Base-by-base conservation (phyloP, 2,329 filamentous ascomycete species). In the Phaeosphaeria sp. region DNA sequence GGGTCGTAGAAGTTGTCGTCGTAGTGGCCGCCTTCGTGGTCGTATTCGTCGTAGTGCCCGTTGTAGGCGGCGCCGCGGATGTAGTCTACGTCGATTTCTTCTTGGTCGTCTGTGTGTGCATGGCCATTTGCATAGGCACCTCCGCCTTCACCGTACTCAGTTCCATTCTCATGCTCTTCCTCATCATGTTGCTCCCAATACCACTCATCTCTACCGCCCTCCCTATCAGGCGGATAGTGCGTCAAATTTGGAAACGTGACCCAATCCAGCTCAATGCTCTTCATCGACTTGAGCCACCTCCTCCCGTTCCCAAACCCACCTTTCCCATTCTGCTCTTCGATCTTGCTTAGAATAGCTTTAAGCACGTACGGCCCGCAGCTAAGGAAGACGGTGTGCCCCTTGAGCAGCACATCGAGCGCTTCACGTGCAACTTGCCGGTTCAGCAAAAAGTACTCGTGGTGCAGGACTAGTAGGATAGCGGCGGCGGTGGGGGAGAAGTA, bases 351-450 rank as follows among this genome's bases (percentile, higher is more conserved):
- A 1, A 76, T 55, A 0, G 67, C 55, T 25, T 72, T 73, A n/a
- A 77, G 60, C 2, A 77, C 70, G 36, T 71, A 77, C 0, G 74
- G 73, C 0, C 74, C 74, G 54, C 73, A 74, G 55, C 72, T 73
- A n/a, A 76, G 61, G 45, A 68, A 72, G 6, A 74, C 64, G 4
- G 61, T 73, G 33, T 76, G 74, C 43, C 69, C 60, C 49, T 77
- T 75, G 60, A 75, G 68, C 18, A 77, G 69, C 0, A 67, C 56
- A 46, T 76, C 67, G 47, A 76, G 73, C 7, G 74, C 74, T 61
- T 77, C 74, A 47, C 61, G 61, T 6, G 73, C 73, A 47, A 76
- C 57, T 57, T 75, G 73, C 18, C 67, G 74, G 50, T 72, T 74
- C 57, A 76, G 63, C 6, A 76, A 68, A 39, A 77, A 62, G 56